Evolutionary conservation across 2,329 filamentous ascomycete species (phyloP).

Genomic region (Leptosphaerulina australis): DNA sequence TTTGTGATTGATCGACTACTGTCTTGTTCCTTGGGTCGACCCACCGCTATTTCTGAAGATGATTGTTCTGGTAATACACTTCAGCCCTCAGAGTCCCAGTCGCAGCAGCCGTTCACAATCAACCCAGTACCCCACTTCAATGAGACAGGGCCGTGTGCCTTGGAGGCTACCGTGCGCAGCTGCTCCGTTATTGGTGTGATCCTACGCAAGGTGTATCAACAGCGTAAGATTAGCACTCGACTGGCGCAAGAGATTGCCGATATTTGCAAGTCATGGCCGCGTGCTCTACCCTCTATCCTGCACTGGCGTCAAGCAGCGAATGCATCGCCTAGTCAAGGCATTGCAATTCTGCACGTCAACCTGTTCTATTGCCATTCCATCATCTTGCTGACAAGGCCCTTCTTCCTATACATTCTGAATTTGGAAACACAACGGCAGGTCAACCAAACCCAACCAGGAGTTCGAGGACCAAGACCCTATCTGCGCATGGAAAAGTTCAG

Average conservation of each 20-base stretch:
- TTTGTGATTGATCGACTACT: slow-evolving; percentile 70
- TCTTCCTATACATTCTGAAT: slow-evolving; percentile 65
- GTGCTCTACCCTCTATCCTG: slow-evolving; percentile 56
- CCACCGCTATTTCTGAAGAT: slow-evolving; percentile 65
- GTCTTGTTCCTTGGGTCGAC: slow-evolving; percentile 66
- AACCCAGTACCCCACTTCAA: slow-evolving; percentile 31
- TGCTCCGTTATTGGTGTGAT: slow-evolving; percentile 65
- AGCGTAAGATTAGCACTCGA: slow-evolving; percentile 63
- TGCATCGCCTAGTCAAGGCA: slow-evolving; percentile 56
- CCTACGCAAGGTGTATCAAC: slow-evolving; percentile 65
- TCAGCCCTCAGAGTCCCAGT: slow-evolving; percentile 35
- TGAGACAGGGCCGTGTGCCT: slow-evolving; percentile 49
- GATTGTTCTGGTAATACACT: slow-evolving; percentile 63
- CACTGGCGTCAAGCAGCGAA: slow-evolving; percentile 58
- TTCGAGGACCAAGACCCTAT: slow-evolving; percentile 36
- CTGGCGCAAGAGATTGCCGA: slow-evolving; percentile 64
- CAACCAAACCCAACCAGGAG: slow-evolving; percentile 31
- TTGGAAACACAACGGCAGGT: slow-evolving; percentile 48
- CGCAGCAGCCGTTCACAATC: slow-evolving; percentile 26
- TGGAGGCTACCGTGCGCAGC: slow-evolving; percentile 64
- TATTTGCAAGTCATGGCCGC: slow-evolving; percentile 60
- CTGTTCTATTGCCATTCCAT: slow-evolving; percentile 67
- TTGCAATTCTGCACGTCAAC: slow-evolving; percentile 67
- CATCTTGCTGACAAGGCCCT: slow-evolving; percentile 67
- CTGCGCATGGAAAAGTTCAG: slow-evolving; percentile 57